phyloP scores from a whole-genome alignment of 2,329 filamentous ascomycete species.

The Alternaria alternata region DNA sequence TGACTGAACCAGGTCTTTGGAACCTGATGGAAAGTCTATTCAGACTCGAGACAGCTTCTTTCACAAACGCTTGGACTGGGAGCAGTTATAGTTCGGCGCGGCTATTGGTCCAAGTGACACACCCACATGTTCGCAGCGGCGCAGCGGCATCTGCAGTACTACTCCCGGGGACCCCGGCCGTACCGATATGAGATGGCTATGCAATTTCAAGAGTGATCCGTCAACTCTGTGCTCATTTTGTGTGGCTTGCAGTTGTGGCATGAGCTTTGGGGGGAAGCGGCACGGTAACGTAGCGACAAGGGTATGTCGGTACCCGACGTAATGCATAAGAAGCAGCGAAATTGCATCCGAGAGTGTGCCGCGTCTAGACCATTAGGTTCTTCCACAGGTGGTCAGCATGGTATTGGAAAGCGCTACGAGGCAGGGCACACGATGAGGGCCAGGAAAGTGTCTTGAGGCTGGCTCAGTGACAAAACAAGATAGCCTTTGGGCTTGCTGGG shows the following conservation, averaged over 20 bases:
- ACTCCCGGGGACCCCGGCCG: not conserved
- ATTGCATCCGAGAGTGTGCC: not conserved
- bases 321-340: not conserved
- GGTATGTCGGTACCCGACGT: conserved; percentile 2
- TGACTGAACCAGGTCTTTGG: not conserved
- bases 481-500: not conserved
- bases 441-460: not conserved
- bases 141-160: not conserved
- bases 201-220: not conserved
- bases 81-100: not conserved
- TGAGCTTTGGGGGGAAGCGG: conserved; percentile 2
- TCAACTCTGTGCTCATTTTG: not conserved
- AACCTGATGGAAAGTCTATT: not conserved
- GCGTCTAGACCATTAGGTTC: not conserved
- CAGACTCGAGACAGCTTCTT: not conserved
- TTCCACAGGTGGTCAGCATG: not conserved
- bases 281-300: not conserved
- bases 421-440: not conserved
- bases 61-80: not conserved
- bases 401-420: not conserved
- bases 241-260: conserved; percentile 8
- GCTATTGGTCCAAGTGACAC: not conserved
- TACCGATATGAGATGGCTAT: not conserved
- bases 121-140: conserved; percentile 7
- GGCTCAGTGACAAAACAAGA: not conserved